Conservation (phyloP, 2,329 filamentous ascomycete species). For the Albifimbria verrucaria region DNA sequence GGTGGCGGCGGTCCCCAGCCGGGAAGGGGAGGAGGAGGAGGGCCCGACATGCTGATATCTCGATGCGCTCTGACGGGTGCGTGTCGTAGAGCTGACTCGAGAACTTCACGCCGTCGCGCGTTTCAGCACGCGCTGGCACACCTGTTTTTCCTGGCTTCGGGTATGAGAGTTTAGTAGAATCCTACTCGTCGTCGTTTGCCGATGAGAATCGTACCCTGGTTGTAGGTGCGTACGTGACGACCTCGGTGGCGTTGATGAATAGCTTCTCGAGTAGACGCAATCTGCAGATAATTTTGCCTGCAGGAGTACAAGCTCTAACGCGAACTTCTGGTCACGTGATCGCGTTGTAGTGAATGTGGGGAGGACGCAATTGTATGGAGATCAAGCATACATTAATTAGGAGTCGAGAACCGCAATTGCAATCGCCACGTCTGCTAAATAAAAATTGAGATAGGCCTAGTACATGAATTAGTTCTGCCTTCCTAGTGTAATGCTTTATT, state of each 20-base stretch:
- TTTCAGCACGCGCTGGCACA: conserved; percentile 26
- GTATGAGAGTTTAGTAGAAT: not conserved
- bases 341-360: not conserved
- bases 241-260: conserved; percentile 24
- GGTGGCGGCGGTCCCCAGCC: conserved; percentile 57
- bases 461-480: no score
- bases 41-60: conserved; percentile 45
- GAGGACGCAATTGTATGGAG: no score
- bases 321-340: conserved; percentile 27
- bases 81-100: conserved; percentile 21
- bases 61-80: conserved; percentile 20
- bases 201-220: conserved; percentile 22
- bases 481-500: no score
- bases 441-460: no score
- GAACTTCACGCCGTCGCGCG: conserved; percentile 33
- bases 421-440: no score
- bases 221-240: conserved; percentile 24
- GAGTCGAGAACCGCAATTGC: no score
- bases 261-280: conserved; percentile 7
- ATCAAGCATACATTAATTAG: no score
- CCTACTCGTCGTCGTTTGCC: conserved; percentile 7
- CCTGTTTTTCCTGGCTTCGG: conserved; percentile 10
- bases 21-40: conserved; percentile 54
- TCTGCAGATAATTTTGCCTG: not conserved
- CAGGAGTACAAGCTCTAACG: conserved; percentile 21